Conservation (phyloP, 306 rosid genomes). For the Quercus alba region DNA sequence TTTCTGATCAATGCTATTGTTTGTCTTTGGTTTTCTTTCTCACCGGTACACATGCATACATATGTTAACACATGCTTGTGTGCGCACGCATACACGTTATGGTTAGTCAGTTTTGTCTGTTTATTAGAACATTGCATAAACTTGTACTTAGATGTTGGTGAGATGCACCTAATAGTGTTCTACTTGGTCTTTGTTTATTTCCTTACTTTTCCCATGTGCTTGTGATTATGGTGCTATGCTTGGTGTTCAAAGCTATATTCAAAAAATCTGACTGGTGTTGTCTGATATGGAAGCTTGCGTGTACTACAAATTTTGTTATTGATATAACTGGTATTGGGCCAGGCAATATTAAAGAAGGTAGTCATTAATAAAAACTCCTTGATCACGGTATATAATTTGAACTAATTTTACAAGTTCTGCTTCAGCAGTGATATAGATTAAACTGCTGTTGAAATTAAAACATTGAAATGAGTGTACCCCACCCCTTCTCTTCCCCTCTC, state of each 20-base stretch:
- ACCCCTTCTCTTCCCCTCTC: background rate
- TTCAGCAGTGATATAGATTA: too few relatives aligned
- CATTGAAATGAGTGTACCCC: too few relatives aligned
- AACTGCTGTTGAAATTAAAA: too few relatives aligned
- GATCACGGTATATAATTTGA: too few relatives aligned
- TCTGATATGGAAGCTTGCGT: background rate
- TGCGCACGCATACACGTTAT: background rate
- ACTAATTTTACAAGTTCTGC: too few relatives aligned
- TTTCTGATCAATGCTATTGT: background rate
- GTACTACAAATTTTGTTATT: background rate
- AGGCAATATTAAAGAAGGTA: background rate
- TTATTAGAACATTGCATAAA: background rate
- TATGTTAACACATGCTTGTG: background rate
- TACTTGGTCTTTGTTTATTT: background rate
- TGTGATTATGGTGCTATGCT: background rate
- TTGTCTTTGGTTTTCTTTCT: background rate
- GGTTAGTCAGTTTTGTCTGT: background rate
- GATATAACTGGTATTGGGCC: background rate
- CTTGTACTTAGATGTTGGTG: background rate
- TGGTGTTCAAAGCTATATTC: background rate
- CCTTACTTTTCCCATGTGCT: background rate
- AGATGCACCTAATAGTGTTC: background rate
- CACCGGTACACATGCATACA: background rate
- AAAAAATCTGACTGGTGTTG: background rate
- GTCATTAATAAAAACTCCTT: background rate